A percentile compares a stretch with the other conserved stretches of the same genome.
Conservation (phyloP, 768 basidiomycete genomes). For the Leccinum subgranulosum region DNA sequence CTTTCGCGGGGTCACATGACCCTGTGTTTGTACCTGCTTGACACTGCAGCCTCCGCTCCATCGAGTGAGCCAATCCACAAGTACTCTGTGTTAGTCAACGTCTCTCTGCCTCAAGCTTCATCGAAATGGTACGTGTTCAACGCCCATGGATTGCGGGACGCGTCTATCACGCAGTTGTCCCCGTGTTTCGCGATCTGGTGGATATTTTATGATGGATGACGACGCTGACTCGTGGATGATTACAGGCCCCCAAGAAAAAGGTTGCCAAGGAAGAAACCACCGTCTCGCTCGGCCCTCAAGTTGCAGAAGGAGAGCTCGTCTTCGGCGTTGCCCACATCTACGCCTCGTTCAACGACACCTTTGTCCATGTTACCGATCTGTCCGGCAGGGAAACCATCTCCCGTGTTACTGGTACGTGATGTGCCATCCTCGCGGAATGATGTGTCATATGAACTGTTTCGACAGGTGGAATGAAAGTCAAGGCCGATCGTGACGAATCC, state of each 20-base stretch:
- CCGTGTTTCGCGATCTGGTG: not conserved
- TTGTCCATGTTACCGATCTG: slow-evolving; percentile 98
- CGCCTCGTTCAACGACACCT: slow-evolving; percentile 99
- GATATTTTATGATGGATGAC: slow-evolving; percentile 44
- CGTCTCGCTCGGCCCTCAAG: slow-evolving; percentile 92
- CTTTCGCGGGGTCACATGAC: not conserved
- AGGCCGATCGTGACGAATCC: slow-evolving; percentile 99
- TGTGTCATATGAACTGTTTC: not conserved
- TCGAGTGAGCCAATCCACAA: slow-evolving; percentile 2
- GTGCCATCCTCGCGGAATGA: not conserved
- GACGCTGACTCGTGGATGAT: slow-evolving; percentile 48
- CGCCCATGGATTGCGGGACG: not conserved
- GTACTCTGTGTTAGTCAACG: slow-evolving; percentile 8
- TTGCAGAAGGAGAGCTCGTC: slow-evolving; percentile 93
- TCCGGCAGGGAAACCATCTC: slow-evolving; percentile 99
- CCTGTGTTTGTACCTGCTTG: slow-evolving; percentile 22
- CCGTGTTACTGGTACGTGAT: slow-evolving; percentile 83
- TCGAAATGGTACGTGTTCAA: slow-evolving; percentile 38
- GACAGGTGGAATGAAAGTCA: slow-evolving; percentile 98
- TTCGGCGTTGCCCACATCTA: slow-evolving; percentile 99
- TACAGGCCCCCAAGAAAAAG: slow-evolving; percentile 84
- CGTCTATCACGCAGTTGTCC: not conserved
- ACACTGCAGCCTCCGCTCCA: not conserved
- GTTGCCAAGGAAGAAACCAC: slow-evolving; percentile 75
- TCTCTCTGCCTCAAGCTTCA: slow-evolving; percentile 26